Evolutionary conservation across 352 stramenopile species (phyloP), one percentile per base, ranked within the genome.

Genomic region (Plasmopara viticola): DNA sequence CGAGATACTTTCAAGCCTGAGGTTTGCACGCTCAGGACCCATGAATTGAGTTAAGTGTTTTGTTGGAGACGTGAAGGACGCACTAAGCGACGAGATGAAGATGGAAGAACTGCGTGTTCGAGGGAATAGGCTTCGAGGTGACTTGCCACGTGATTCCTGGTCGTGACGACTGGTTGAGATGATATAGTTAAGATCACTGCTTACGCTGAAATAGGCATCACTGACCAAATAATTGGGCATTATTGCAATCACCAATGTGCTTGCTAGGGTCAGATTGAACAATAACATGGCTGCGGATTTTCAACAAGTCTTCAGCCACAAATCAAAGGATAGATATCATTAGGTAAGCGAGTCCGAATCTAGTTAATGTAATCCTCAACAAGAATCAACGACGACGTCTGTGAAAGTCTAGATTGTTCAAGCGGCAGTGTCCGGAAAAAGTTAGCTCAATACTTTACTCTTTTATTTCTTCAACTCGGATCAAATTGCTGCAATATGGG

Each of bases 151-250:
- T 17, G 41, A n/a, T 17, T 45, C 37, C 17, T 49, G 33, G 13
- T 56, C 25, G 18, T 56, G 31, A 12, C 12, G 38, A 20, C 6
- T 48, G 25, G 2, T 51, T n/a, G 25, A 25, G 30, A 38, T 9
- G 6, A 20, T 25, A 20, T 38, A 44, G 29, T 51, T 50, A 9
- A 13, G 40, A 9, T 71, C 48, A 10, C 6, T 62, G 51, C 42
- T 57, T 9, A 65, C 9, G 49, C 54, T 65, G 51, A 59, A 61
- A 18, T 53, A 58, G 10, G 63, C 63, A 43, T 71, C 63, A 35
- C 68, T 37, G 28, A 46, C 59, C 30, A 60, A 59, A 18, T 66
- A 71, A 43, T 61, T 50, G 8, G 63, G 34, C 63, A 71, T 71
- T 5, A 18, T 34, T 6, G 12, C 7, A 15, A 42, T 14, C 15